phyloP scores from a whole-genome alignment of 371 early-diverging fungal species.

The Mortierella sp. region DNA sequence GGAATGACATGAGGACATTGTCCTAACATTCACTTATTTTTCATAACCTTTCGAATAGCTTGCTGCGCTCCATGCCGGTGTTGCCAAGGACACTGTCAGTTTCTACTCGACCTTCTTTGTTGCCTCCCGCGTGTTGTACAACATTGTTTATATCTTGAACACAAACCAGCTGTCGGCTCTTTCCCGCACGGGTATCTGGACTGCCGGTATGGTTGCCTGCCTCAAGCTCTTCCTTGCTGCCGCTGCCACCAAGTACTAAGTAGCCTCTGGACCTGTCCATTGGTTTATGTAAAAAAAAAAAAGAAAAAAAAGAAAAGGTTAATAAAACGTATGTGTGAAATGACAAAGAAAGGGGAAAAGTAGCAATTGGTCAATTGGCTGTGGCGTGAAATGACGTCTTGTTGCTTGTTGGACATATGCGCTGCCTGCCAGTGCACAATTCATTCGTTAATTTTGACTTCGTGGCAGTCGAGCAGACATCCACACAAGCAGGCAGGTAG shows the following conservation, averaged over 20 bases:
- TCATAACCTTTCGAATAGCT: constrained; percentile 23
- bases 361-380: not conserved
- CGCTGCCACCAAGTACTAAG: constrained; percentile 47
- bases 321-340: not conserved
- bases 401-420: no score
- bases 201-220: constrained; percentile 34
- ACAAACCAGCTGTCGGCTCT: constrained; percentile 34
- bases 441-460: not conserved
- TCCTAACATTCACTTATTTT: not conserved
- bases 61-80: constrained; percentile 55
- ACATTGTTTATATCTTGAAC: constrained; percentile 49
- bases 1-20: not conserved
- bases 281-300: not conserved
- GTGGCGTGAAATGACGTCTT: not conserved
- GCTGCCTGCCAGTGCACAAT: not conserved
- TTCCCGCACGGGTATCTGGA: constrained; percentile 42
- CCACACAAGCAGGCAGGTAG: not conserved
- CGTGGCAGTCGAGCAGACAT: not conserved
- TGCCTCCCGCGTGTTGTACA: constrained; percentile 31
- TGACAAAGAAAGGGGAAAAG: not conserved
- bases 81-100: constrained; percentile 48
- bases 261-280: not conserved
- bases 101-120: constrained; percentile 39
- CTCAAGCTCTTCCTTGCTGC: constrained; percentile 53
- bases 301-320: not conserved